Conservation (phyloP, 75 land plant species). For the Larix kaempferi region DNA sequence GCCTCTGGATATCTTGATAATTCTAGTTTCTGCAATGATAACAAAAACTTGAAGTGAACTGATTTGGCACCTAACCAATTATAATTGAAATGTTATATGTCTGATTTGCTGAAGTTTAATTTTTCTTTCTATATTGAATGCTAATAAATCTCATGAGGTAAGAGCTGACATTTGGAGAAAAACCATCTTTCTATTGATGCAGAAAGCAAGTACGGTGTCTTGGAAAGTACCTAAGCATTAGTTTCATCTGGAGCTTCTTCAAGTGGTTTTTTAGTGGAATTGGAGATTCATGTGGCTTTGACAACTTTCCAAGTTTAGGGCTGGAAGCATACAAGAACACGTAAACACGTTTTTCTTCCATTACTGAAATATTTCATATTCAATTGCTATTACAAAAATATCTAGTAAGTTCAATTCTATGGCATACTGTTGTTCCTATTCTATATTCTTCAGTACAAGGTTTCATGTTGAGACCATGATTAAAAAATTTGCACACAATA, state of each 20-base stretch:
- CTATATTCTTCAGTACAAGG: not conserved
- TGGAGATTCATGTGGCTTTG: slow-evolving; percentile 53
- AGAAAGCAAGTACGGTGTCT: slow-evolving; percentile 57
- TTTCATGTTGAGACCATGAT: not conserved
- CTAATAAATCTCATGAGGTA: not conserved
- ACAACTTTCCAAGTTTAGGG: slow-evolving; percentile 48
- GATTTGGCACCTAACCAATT: not conserved
- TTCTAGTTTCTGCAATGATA: no score
- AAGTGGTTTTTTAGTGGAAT: slow-evolving; percentile 74
- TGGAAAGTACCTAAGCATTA: slow-evolving; percentile 41
- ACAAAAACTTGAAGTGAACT: not conserved
- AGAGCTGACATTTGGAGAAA: not conserved
- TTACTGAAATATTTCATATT: slow-evolving; percentile 26
- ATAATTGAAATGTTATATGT: not conserved
- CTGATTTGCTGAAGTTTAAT: not conserved
- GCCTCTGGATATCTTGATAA: no score
- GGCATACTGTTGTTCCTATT: not conserved
- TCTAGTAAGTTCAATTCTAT: not conserved
- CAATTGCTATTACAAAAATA: not conserved
- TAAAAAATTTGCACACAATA: not conserved
- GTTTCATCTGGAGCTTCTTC: slow-evolving; percentile 59
- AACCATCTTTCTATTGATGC: slow-evolving; percentile 10
- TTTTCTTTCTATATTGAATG: not conserved
- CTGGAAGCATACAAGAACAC: slow-evolving; percentile 49
- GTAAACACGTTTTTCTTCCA: slow-evolving; percentile 20